A percentile compares a stretch with the other conserved stretches of the same genome.
phyloP scores from a whole-genome alignment of 371 early-diverging fungal species.

The Blastocladiella emersonii region DNA sequence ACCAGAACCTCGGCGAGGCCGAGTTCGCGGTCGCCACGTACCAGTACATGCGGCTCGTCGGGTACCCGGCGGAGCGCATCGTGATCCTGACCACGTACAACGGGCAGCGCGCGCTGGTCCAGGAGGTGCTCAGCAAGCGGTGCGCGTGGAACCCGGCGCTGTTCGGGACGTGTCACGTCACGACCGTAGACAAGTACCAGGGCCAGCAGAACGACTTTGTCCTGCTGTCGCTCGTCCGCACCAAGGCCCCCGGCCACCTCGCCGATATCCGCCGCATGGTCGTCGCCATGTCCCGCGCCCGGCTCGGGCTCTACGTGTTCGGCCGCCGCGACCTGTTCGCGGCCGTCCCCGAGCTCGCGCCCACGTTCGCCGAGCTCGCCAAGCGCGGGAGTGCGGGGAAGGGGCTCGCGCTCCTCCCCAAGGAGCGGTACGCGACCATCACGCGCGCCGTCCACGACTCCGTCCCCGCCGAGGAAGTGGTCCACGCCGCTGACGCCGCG shows the following conservation, averaged over 20 bases:
- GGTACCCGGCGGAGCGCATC: constrained; percentile 78
- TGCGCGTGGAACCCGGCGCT: constrained; percentile 67
- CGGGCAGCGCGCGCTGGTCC: constrained; percentile 81
- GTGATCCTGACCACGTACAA: constrained; percentile 88
- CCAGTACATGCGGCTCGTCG: constrained; percentile 88
- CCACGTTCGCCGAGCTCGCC: constrained; percentile 39
- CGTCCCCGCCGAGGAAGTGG: neutral
- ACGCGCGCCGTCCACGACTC: neutral
- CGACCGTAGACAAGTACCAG: constrained; percentile 90
- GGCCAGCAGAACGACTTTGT: constrained; percentile 85
- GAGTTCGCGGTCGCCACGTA: constrained; percentile 86
- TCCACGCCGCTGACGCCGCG: neutral
- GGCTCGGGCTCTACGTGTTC: constrained; percentile 86
- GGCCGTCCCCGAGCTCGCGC: constrained; percentile 56
- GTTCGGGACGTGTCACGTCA: constrained; percentile 47
- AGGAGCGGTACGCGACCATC: neutral
- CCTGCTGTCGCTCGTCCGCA: constrained; percentile 85
- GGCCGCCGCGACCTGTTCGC: constrained; percentile 55
- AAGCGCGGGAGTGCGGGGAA: neutral
- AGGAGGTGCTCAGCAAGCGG: constrained; percentile 68
- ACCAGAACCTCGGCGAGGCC: constrained; percentile 92
- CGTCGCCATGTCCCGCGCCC: constrained; percentile 82
- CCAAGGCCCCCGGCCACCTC: constrained; percentile 73
- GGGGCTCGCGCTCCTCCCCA: neutral
- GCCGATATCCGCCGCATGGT: constrained; percentile 76